Evolutionary conservation across 108 stramenopile species (phyloP).

Genomic region (Cyclotella atomus): DNA sequence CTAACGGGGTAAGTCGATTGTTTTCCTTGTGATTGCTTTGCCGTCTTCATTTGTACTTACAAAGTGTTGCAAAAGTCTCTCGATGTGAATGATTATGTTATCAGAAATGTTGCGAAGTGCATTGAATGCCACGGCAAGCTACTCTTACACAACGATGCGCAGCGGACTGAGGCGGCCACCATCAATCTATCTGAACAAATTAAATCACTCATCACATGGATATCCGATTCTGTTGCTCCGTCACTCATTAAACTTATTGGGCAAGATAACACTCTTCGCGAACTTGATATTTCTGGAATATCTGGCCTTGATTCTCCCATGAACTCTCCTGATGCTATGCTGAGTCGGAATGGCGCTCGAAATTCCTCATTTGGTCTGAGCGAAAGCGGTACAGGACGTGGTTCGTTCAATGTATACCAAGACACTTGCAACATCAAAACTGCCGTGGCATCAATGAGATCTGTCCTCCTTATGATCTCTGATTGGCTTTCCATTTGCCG

Average conservation of each 20-base stretch:
- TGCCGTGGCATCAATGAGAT: slow-evolving; percentile 19
- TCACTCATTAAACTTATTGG: slow-evolving; percentile 41
- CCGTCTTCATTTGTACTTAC: too few species aligned
- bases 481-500: slow-evolving; percentile 33
- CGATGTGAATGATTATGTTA: neutral
- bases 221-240: slow-evolving; percentile 63
- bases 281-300: slow-evolving; percentile 70
- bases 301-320: slow-evolving; percentile 45
- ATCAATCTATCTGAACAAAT: slow-evolving; percentile 36
- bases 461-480: slow-evolving; percentile 29
- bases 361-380: slow-evolving; percentile 21
- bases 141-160: slow-evolving; percentile 69
- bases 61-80: too few species aligned
- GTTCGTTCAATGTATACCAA: slow-evolving; percentile 22
- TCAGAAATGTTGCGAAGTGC: slow-evolving; percentile 8
- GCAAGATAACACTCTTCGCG: slow-evolving; percentile 44
- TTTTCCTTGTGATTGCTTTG: neutral
- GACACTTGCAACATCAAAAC: slow-evolving; percentile 19
- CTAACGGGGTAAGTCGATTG: slow-evolving; percentile 18
- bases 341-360: slow-evolving; percentile 19
- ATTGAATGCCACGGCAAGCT: slow-evolving; percentile 70
- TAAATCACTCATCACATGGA: slow-evolving; percentile 62
- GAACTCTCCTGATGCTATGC: slow-evolving; percentile 14
- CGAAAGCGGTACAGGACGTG: slow-evolving; percentile 14
- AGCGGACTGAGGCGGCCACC: slow-evolving; percentile 22